A percentile compares a stretch with the other conserved stretches of the same genome.
Evolutionary conservation across 2,329 filamentous ascomycete species (phyloP).

Genomic region (Tolypocladium capitatum): DNA sequence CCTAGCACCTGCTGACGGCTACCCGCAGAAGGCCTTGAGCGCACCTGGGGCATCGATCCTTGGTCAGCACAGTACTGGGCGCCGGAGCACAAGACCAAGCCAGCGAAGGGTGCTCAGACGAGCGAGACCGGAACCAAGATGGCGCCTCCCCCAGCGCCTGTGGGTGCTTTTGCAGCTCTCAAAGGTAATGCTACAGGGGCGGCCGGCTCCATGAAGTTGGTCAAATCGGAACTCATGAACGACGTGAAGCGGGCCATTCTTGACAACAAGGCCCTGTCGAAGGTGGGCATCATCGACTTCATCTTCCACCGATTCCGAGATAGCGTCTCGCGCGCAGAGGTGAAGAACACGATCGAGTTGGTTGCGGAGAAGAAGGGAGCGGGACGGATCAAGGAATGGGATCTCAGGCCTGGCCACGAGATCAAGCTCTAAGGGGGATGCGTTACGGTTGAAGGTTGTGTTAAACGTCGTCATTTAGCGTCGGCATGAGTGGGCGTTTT

Average conservation of each 20-base stretch:
- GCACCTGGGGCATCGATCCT: constrained; percentile 57
- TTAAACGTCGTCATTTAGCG: not conserved
- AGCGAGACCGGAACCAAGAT: constrained; percentile 12
- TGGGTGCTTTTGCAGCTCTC: constrained; percentile 25
- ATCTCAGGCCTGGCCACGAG: constrained; percentile 25
- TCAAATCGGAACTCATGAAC: constrained; percentile 25
- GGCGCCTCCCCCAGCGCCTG: constrained; percentile 18
- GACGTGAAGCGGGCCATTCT: constrained; percentile 29
- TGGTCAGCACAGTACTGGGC: constrained; percentile 76
- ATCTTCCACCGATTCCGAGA: constrained; percentile 25
- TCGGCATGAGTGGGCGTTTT: not conserved
- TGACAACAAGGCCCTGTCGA: constrained; percentile 25
- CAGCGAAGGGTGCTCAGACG: constrained; percentile 5
- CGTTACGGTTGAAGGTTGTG: not conserved
- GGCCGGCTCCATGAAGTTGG: constrained; percentile 15
- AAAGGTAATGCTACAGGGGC: constrained; percentile 6
- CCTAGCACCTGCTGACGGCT: not conserved
- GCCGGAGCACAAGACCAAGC: constrained; percentile 20
- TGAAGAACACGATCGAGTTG: constrained; percentile 27
- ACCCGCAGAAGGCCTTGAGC: constrained; percentile 30
- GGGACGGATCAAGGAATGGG: constrained; percentile 25
- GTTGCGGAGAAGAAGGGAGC: constrained; percentile 26
- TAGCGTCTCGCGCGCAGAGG: constrained; percentile 22
- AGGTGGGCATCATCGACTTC: constrained; percentile 26
- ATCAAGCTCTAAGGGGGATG: constrained; percentile 12